phyloP scores from a whole-genome alignment of 345 rosid species.

The Clausena lansium region DNA sequence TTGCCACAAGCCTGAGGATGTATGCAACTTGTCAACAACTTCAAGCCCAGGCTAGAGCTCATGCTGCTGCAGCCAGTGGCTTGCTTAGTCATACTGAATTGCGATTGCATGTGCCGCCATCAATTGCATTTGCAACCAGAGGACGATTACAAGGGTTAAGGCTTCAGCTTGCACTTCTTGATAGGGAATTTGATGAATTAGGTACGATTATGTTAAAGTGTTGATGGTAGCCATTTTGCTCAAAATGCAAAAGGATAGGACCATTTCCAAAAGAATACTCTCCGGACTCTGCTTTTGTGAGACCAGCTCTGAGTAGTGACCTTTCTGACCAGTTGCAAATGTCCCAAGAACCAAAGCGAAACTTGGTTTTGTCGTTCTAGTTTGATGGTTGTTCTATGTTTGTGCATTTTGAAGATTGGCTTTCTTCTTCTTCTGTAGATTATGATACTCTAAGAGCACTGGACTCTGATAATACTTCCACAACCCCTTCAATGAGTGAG shows the following conservation, averaged over 20 bases:
- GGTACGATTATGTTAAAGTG: conserved; percentile 32
- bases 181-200: conserved; percentile 70
- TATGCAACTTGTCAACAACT: conserved; percentile 73
- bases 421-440: conserved; percentile 36
- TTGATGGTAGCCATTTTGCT: not conserved
- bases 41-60: conserved; percentile 71
- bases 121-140: conserved; percentile 68
- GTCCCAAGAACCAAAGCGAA: conserved; percentile 1
- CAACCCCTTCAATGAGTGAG: conserved; percentile 62
- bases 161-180: conserved; percentile 76
- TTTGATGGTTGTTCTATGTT: not conserved
- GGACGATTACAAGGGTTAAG: conserved; percentile 67
- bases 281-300: not conserved
- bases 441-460: conserved; percentile 70
- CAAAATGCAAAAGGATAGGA: not conserved
- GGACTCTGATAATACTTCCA: conserved; percentile 49
- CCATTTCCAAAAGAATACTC: not conserved
- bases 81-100: conserved; percentile 64
- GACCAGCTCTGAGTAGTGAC: not conserved
- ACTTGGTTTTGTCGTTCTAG: not conserved
- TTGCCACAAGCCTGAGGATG: conserved; percentile 72
- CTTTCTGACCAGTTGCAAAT: not conserved
- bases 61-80: conserved; percentile 65
- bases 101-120: conserved; percentile 66
- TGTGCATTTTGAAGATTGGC: not conserved